Conservation (phyloP, 2,329 filamentous ascomycete species). For the Pseudocercospora crystallina region DNA sequence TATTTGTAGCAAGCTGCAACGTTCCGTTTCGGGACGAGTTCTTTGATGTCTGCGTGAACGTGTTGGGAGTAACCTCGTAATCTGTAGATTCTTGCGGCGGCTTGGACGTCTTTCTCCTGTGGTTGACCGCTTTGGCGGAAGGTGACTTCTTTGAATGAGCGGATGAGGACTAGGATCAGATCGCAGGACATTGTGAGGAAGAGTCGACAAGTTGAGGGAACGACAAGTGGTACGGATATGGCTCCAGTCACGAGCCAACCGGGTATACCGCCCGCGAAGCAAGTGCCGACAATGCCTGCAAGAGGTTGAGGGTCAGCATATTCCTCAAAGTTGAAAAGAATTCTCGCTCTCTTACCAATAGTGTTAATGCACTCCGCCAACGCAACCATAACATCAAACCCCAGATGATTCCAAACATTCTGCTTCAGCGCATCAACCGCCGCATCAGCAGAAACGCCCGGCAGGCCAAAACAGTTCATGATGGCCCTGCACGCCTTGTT, state of each 20-base stretch:
- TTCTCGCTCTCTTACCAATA: no score
- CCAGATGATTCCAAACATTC: conserved; percentile 24
- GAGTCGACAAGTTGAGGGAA: conserved; percentile 35
- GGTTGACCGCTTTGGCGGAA: conserved; percentile 21
- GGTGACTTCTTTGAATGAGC: conserved; percentile 30
- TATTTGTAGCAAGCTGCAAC: conserved; percentile 20
- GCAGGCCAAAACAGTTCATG: conserved; percentile 28
- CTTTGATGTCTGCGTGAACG: conserved; percentile 23
- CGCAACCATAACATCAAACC: conserved; percentile 18
- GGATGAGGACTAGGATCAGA: conserved; percentile 35
- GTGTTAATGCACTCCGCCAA: conserved; percentile 21
- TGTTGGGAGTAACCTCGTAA: conserved; percentile 22
- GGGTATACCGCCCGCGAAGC: conserved; percentile 29
- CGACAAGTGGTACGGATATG: conserved; percentile 24
- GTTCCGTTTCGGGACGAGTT: conserved; percentile 21
- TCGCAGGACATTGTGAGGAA: conserved; percentile 37
- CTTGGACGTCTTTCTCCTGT: conserved; percentile 21
- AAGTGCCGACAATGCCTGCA: conserved; percentile 26
- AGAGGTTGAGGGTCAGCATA: neutral
- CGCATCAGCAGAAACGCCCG: conserved; percentile 19
- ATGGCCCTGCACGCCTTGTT: conserved; percentile 27
- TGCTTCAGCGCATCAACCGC: conserved; percentile 23
- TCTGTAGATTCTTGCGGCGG: conserved; percentile 23
- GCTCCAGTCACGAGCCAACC: conserved; percentile 29
- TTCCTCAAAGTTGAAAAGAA: no score